A percentile compares a stretch with the other conserved stretches of the same genome.
Conservation (phyloP, 805 yeast genomes). For the Candida coleopterorum region DNA sequence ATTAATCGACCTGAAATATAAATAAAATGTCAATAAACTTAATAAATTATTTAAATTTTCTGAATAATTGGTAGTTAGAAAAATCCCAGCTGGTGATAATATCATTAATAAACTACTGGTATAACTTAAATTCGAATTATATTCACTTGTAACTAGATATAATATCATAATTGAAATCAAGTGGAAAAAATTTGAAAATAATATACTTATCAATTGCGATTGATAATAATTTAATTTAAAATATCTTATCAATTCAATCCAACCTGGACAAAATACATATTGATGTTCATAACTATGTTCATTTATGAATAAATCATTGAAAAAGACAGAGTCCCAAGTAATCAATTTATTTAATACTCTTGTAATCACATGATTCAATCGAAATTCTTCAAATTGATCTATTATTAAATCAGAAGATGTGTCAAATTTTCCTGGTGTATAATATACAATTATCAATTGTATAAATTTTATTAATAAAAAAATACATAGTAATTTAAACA, state of each 20-base stretch:
- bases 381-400: constrained; percentile 4
- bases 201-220: constrained; percentile 6
- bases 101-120: constrained; percentile 43
- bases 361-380: not conserved
- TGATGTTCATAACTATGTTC: constrained; percentile 75
- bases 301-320: constrained; percentile 49
- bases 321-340: constrained; percentile 86
- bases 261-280: constrained; percentile 78
- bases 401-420: constrained; percentile 40
- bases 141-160: constrained; percentile 40
- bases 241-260: constrained; percentile 52
- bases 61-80: constrained; percentile 67
- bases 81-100: constrained; percentile 77
- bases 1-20: constrained; percentile 38
- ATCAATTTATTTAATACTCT: constrained; percentile 47
- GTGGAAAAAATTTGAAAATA: constrained; percentile 43
- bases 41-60: constrained; percentile 67
- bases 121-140: constrained; percentile 21
- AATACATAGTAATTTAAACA: constrained; percentile 7
- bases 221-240: constrained; percentile 12
- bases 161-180: constrained; percentile 44
- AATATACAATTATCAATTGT: constrained; percentile 34
- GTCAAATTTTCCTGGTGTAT: constrained; percentile 46
- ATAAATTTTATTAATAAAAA: constrained; percentile 30
- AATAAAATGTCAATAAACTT: constrained; percentile 51